Base-by-base conservation (phyloP, 257 asterid species). In the Lantana camara region DNA sequence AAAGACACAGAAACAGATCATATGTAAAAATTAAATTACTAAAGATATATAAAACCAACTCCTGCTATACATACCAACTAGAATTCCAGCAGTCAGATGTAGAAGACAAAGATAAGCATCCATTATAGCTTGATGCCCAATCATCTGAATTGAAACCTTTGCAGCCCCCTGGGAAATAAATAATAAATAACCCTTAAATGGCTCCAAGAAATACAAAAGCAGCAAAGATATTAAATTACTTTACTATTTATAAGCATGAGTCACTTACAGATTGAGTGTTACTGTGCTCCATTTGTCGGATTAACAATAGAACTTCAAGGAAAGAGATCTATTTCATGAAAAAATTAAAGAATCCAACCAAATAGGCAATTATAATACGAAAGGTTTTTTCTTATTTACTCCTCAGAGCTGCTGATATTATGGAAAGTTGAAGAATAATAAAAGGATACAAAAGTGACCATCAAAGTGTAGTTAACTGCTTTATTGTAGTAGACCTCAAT, bases 361-460 rank as follows among this genome's bases (percentile, higher is more conserved):
- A 69, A 62, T 59, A 69, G 63, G 66, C 60, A 24, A 60, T 27
- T 60, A 58, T 68, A 57, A 56, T 55, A 57, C 9, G 56, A 54
- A 27, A 38, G 47, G 8, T 29, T 32, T 27, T 40, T 60, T 42
- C 29, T 41, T 40, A 49, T 68, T 7, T 58, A 37, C 15, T 10
- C 0, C 3, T 27, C n/a, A 9, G 24, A 75, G 57, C 57, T 9
- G 9, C 47, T 44, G 58, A 52, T 17, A 47, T 30, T 47, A 10
- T 2, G 35, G 67, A 64, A 58, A 58, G 2, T 53, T 35, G 32
- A 37, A 57, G 29, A 65, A 64, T 45, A 46, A 73, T 53, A 38
- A 77, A 27, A 92, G 97, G 99, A 94, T 90, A 94, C 99, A 88
- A 94, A 90, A 76, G 99, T 94, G 75, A 94, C 96, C 99, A 94